Percentiles rank a stretch among this genome's conserved stretches.
Conservation (phyloP, 83 land plant genomes). For the Diphasiastrum complanatum region DNA sequence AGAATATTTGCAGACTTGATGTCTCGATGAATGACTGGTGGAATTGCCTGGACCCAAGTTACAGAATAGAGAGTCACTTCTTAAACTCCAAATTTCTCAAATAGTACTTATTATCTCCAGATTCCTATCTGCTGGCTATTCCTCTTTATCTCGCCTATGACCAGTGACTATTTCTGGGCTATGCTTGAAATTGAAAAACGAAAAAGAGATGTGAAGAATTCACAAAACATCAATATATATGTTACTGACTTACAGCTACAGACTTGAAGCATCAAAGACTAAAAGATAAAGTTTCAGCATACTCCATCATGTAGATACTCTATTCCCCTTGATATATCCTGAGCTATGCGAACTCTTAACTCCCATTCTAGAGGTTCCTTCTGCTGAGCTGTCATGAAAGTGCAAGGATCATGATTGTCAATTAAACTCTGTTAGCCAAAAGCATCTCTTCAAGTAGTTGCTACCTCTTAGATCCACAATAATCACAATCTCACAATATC, state of each 20-base stretch:
- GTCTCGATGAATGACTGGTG: constrained; percentile 94
- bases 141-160: too few species aligned
- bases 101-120: too few species aligned
- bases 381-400: neutral
- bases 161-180: too few species aligned
- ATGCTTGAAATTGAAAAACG: too few species aligned
- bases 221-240: too few species aligned
- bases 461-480: neutral
- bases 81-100: neutral
- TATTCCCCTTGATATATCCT: constrained; percentile 21
- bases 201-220: too few species aligned
- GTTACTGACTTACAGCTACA: too few species aligned
- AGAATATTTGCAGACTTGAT: constrained; percentile 92
- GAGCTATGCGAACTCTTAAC: constrained; percentile 8
- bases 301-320: constrained; percentile 18
- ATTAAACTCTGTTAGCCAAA: neutral
- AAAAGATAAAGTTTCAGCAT: constrained; percentile 1
- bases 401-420: neutral
- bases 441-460: neutral
- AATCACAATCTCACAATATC: neutral
- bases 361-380: neutral
- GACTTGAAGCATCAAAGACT: neutral
- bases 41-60: constrained; percentile 56
- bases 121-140: too few species aligned
- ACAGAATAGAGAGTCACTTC: neutral